These are phyloP conservation scores for Hypoxylon sp. DNA, from an alignment of 2,329 filamentous ascomycete species.

Conservation along the genomic window DNA sequence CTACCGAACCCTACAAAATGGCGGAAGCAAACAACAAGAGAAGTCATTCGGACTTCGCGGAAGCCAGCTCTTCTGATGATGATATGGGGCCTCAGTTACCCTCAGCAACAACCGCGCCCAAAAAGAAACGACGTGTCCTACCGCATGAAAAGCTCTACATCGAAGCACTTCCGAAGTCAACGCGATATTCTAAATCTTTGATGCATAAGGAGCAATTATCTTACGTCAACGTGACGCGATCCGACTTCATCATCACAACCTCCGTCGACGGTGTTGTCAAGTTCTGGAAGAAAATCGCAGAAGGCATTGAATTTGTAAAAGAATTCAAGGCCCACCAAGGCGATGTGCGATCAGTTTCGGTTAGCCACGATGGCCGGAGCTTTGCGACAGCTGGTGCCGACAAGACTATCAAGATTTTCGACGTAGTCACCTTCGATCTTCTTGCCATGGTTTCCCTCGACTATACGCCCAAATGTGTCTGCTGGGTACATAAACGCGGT, in stretches of 20 bases:
- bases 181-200: slow-evolving; percentile 91
- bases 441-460: slow-evolving; percentile 84
- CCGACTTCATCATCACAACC: slow-evolving; percentile 94
- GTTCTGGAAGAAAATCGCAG: slow-evolving; percentile 97
- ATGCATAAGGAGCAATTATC: slow-evolving; percentile 98
- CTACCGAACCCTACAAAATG: slow-evolving; percentile 34
- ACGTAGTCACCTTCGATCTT: slow-evolving; percentile 88
- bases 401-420: slow-evolving; percentile 83
- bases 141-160: slow-evolving; percentile 96
- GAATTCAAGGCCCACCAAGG: slow-evolving; percentile 93
- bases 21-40: slow-evolving; percentile 48
- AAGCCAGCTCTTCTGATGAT: slow-evolving; percentile 78
- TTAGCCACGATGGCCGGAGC: slow-evolving; percentile 89
- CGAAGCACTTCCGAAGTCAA: slow-evolving; percentile 83
- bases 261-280: slow-evolving; percentile 97
- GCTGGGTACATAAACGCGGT: slow-evolving; percentile 90
- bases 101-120: slow-evolving; percentile 74
- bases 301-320: slow-evolving; percentile 96
- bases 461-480: slow-evolving; percentile 80
- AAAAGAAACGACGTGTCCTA: slow-evolving; percentile 91
- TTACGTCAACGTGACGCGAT: slow-evolving; percentile 90
- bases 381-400: slow-evolving; percentile 90
- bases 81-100: slow-evolving; percentile 95
- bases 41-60: slow-evolving; percentile 48
- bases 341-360: slow-evolving; percentile 84